Evolutionary conservation across 495 filamentous ascomycete genomes (phyloP), one percentile per base, ranked within the genome.

Genomic region (Penicillium daleae): DNA sequence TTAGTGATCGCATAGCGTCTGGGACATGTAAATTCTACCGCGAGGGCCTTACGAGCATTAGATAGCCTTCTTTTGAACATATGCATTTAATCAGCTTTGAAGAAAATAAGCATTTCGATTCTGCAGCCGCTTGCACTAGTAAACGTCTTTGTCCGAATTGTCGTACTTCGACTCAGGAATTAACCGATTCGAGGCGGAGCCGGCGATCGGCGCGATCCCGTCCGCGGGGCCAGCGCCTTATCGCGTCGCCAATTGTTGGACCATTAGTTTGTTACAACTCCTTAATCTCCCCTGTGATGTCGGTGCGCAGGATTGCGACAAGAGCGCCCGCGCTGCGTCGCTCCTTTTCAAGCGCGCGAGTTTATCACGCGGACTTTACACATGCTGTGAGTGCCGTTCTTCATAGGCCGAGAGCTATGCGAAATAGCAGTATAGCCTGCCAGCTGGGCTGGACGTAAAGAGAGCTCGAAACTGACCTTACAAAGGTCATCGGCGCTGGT

Each of bases 401-500:
- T 53, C 15, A 21, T 52, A 31, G 32, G 12, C 49, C n/a, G n/a
- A n/a, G n/a, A n/a, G 9, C 48, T 24, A 26, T 3, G 48, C 33
- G 33, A 21, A 24, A 60, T 15, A 22, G 26, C 58, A 19, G 24
- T 39, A 54, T 17, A 37, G 32, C 33, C n/a, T 58, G 7, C 31
- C 15, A 54, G 48, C 56, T 12, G 22, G 46, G 3, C 15, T n/a
- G 6, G 21, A 49, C 19, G 17, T 21, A 32, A 17, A 27, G 9
- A 46, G 54, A 53, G 51, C 26, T 31, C 60, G 9, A 12, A 50
- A 60, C 66, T 63, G 49, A 71, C 53, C 52, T 27, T 5, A 21
- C 21, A 50, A 33, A 92, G 90, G 85, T 96, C 3, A 91, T 99
- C 56, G 95, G 96, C 63, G 95, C 83, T 60, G 95, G 95, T 21